Conservation (phyloP, 441 rosid genomes). For the Populus trichocarpa region DNA sequence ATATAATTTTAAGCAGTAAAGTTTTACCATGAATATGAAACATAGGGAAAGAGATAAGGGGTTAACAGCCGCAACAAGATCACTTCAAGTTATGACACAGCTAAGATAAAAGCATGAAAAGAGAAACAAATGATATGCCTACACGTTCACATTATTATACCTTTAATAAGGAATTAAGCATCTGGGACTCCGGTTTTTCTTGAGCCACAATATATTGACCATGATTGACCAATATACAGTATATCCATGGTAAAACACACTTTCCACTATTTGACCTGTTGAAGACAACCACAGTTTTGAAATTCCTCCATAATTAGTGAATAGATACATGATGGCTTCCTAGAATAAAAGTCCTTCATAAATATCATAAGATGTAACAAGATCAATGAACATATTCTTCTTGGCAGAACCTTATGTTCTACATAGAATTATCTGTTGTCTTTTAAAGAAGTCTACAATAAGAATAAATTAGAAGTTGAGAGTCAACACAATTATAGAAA, state of each 20-base stretch:
- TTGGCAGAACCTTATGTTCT: not conserved
- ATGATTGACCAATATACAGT: slow-evolving; percentile 68
- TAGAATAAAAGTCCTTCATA: not conserved
- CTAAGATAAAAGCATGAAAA: slow-evolving; percentile 1
- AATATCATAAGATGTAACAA: too few relatives aligned
- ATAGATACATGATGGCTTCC: not conserved
- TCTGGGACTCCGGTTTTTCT: slow-evolving; percentile 37
- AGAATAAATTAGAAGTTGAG: not conserved
- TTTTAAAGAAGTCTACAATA: not conserved
- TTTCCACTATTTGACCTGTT: slow-evolving; percentile 60
- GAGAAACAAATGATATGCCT: not conserved
- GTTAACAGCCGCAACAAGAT: not conserved
- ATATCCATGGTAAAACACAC: slow-evolving; percentile 72
- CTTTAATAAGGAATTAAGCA: slow-evolving; percentile 59
- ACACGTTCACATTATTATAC: slow-evolving; percentile 28
- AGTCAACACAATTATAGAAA: slow-evolving; percentile 4
- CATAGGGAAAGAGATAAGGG: not conserved
- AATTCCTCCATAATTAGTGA: not conserved
- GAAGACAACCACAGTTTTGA: slow-evolving; percentile 16
- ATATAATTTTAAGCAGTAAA: not conserved
- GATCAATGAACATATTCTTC: not conserved
- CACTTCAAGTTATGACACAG: not conserved
- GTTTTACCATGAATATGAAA: not conserved
- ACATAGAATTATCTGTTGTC: too few relatives aligned
- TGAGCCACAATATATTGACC: slow-evolving; percentile 51